These are phyloP conservation scores for Biancaea sappan DNA, from an alignment of 306 rosid species.

Conservation along the genomic window DNA sequence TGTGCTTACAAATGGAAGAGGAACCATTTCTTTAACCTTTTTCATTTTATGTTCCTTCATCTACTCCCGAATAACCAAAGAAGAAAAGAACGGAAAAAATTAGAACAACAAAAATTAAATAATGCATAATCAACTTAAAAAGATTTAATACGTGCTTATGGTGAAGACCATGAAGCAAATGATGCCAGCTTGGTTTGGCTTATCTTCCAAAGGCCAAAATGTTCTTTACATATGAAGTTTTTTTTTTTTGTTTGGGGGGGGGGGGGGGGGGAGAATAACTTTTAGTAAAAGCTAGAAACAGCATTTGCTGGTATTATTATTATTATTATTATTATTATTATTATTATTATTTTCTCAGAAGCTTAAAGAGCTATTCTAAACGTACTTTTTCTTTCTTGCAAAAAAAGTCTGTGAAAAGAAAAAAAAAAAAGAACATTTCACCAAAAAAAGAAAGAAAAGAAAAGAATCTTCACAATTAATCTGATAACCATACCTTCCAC, in stretches of 20 bases:
- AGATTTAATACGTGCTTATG: neutral
- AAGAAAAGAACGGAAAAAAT: neutral
- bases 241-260: neutral
- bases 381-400: neutral
- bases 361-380: neutral
- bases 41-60: slow-evolving; percentile 60
- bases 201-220: neutral
- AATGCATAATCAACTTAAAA: neutral
- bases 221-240: neutral
- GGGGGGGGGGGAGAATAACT: neutral
- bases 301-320: neutral
- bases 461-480: neutral
- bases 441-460: neutral
- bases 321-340: too few relatives aligned
- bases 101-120: neutral
- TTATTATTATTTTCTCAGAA: too few relatives aligned
- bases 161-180: neutral
- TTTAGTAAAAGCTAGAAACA: neutral
- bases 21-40: slow-evolving; percentile 49
- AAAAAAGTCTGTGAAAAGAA: neutral
- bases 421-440: too few relatives aligned
- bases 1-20: slow-evolving; percentile 38
- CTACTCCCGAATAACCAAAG: slow-evolving; percentile 44
- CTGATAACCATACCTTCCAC: slow-evolving; percentile 44
- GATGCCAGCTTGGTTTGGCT: neutral